Conservation (phyloP, 257 asterid genomes). For the Craterostigma plantagineum region DNA sequence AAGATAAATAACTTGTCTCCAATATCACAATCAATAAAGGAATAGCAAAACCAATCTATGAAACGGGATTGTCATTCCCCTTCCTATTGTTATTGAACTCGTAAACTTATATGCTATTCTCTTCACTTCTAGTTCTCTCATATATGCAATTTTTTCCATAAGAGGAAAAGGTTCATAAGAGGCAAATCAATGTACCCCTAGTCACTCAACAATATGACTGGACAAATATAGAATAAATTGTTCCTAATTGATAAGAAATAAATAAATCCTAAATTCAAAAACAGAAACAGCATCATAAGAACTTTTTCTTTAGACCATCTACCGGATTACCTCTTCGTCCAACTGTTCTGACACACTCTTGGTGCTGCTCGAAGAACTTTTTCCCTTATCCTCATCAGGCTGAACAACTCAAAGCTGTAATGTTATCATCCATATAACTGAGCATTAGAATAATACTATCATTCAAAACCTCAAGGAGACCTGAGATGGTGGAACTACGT, state of each 20-base stretch:
- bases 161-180: too few species aligned
- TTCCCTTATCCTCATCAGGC: constrained; percentile 66
- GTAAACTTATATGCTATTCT: background rate
- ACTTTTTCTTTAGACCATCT: too few species aligned
- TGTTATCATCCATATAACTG: background rate
- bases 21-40: constrained; percentile 8
- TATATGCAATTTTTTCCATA: too few species aligned
- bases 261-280: too few species aligned
- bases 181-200: too few species aligned
- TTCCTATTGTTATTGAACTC: too few species aligned
- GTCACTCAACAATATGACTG: too few species aligned
- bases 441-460: too few species aligned
- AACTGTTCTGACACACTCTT: constrained; percentile 56
- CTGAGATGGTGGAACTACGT: constrained; percentile 67
- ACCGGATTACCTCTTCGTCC: constrained; percentile 55
- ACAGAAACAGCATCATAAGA: too few species aligned
- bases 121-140: background rate
- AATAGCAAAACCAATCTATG: background rate
- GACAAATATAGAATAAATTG: too few species aligned
- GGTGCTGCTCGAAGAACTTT: constrained; percentile 31
- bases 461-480: constrained; percentile 13
- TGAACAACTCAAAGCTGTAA: constrained; percentile 14
- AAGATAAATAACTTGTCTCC: constrained; percentile 4
- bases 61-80: too few species aligned
- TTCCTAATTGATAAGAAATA: too few species aligned